These are phyloP conservation scores for Lachancea lanzarotensis DNA, from an alignment of 805 yeast species.

Conservation along the genomic window DNA sequence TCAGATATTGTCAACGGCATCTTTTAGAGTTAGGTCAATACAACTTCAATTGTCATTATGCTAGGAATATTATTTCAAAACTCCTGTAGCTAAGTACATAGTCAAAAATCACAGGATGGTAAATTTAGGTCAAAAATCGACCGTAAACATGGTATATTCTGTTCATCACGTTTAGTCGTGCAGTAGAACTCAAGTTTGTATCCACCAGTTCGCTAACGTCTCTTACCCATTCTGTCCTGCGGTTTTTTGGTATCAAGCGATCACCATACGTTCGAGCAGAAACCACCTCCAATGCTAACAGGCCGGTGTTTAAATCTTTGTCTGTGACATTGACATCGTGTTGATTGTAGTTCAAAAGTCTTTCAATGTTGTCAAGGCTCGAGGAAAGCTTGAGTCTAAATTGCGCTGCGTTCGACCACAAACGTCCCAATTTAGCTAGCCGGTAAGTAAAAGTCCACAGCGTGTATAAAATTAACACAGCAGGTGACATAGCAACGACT, in stretches of 20 bases:
- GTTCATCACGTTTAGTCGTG: constrained; percentile 42
- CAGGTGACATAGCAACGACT: constrained; percentile 81
- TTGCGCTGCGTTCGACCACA: constrained; percentile 24
- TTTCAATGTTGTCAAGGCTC: constrained; percentile 52
- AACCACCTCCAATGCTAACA: constrained; percentile 59
- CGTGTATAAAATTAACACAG: constrained; percentile 52
- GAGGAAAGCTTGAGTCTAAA: constrained; percentile 24
- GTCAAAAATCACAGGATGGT: not conserved
- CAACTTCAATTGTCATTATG: not conserved
- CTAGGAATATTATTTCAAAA: not conserved
- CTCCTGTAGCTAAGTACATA: not conserved
- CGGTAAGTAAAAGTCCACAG: constrained; percentile 31
- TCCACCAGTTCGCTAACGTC: constrained; percentile 58
- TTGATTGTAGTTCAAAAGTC: constrained; percentile 37
- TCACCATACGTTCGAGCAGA: constrained; percentile 47
- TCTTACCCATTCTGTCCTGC: constrained; percentile 49
- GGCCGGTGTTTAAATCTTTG: constrained; percentile 42
- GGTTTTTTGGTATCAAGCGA: constrained; percentile 43
- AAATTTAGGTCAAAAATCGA: constrained; percentile 15
- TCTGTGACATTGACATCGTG: constrained; percentile 15
- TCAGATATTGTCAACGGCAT: constrained; percentile 71
- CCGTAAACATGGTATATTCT: constrained; percentile 62
- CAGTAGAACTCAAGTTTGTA: constrained; percentile 30
- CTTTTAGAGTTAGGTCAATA: constrained; percentile 34
- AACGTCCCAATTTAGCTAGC: constrained; percentile 19